Conservation (phyloP, 1,284 basidiomycete species). For the Earliella scabrosa region DNA sequence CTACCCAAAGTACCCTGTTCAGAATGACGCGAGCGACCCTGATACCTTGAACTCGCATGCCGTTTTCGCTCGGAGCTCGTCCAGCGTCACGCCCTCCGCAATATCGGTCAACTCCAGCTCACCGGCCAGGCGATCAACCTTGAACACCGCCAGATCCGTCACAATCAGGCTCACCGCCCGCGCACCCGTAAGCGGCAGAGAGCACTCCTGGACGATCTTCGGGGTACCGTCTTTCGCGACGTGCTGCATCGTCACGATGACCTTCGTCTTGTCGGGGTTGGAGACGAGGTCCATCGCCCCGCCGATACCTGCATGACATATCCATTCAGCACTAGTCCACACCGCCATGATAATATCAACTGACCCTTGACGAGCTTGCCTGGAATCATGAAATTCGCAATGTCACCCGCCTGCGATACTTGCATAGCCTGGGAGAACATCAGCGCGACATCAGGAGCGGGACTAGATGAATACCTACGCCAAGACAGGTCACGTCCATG, state of each 20-base stretch:
- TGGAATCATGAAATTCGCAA: constrained; percentile 98
- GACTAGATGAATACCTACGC: constrained; percentile 45
- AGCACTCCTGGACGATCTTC: constrained; percentile 86
- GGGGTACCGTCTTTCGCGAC: constrained; percentile 87
- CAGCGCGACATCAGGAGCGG: background rate
- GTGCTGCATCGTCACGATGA: constrained; percentile 90
- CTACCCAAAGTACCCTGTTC: constrained; percentile 4
- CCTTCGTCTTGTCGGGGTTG: constrained; percentile 89
- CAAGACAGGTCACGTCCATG: constrained; percentile 88
- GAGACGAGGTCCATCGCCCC: constrained; percentile 97
- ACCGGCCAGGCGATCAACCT: constrained; percentile 80
- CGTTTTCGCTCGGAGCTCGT: constrained; percentile 87
- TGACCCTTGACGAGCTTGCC: constrained; percentile 86
- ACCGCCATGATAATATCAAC: constrained; percentile 7
- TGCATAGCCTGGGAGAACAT: constrained; percentile 75
- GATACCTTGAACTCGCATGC: constrained; percentile 76
- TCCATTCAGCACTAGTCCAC: background rate
- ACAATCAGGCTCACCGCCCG: constrained; percentile 88
- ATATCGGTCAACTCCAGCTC: constrained; percentile 82
- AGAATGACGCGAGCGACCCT: constrained; percentile 32
- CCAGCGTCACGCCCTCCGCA: constrained; percentile 81
- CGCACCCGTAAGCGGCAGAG: constrained; percentile 87
- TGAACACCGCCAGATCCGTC: constrained; percentile 92
- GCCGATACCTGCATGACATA: constrained; percentile 70
- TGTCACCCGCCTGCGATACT: constrained; percentile 89